Evolutionary conservation across 176 grass and related monocot species (phyloP).

Genomic region (Oryza punctata): DNA sequence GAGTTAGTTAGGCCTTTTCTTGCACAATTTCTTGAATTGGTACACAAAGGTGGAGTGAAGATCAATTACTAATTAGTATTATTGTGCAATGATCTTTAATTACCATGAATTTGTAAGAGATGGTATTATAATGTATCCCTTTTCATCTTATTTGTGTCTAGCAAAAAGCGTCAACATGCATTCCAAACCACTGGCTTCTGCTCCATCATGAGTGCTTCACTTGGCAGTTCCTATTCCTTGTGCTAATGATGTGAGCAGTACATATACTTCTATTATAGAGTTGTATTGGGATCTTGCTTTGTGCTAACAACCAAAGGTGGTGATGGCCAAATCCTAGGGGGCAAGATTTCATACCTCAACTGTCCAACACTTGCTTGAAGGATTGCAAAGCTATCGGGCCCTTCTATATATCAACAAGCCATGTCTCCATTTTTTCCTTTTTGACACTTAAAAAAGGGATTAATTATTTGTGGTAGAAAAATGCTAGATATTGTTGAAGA

Average conservation of each 20-base stretch:
- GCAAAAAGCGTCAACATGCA: neutral
- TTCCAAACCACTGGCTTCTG: constrained; percentile 21
- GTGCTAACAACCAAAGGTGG: constrained; percentile 42
- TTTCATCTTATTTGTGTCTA: neutral
- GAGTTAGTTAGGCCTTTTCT: constrained; percentile 5
- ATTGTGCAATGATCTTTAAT: constrained; percentile 13
- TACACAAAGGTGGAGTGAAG: neutral
- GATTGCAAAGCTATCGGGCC: neutral
- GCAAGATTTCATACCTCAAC: constrained; percentile 28
- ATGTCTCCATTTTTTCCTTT: neutral
- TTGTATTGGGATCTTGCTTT: constrained; percentile 16
- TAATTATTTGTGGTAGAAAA: constrained; percentile 1
- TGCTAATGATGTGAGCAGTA: constrained; percentile 17
- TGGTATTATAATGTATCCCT: neutral
- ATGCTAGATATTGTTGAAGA: neutral
- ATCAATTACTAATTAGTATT: neutral
- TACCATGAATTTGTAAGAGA: neutral
- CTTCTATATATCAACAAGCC: neutral
- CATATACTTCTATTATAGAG: constrained; percentile 15
- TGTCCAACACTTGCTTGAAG: constrained; percentile 25
- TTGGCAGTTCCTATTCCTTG: constrained; percentile 9
- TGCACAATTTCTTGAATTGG: neutral
- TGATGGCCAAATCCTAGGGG: constrained; percentile 31
- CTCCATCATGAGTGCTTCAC: neutral
- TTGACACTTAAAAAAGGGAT: neutral